These are phyloP conservation scores for Cicer cuneatum DNA, from an alignment of 306 rosid species.

Conservation along the genomic window DNA sequence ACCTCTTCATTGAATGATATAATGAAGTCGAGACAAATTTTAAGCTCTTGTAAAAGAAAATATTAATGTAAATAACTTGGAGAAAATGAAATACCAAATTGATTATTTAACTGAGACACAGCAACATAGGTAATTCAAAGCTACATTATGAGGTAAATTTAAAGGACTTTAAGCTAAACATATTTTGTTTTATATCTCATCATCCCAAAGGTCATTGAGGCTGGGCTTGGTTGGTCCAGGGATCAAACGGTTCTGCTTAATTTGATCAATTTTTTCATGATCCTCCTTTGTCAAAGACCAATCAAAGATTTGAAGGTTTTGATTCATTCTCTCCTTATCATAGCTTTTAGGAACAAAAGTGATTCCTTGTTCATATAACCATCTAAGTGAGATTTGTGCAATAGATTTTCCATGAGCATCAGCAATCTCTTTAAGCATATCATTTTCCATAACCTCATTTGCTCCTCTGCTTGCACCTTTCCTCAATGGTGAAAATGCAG, in stretches of 20 bases:
- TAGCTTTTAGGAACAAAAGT: conserved; percentile 63
- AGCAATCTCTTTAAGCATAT: conserved; percentile 57
- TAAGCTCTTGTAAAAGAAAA: background rate
- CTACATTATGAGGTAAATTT: background rate
- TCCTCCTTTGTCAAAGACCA: conserved; percentile 56
- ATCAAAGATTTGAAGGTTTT: conserved; percentile 59
- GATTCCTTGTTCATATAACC: conserved; percentile 62
- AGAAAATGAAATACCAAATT: background rate
- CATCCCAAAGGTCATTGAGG: conserved; percentile 57
- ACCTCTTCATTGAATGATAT: background rate
- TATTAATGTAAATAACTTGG: background rate
- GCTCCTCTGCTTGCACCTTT: conserved; percentile 58
- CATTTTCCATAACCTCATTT: conserved; percentile 60
- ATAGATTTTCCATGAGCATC: conserved; percentile 51
- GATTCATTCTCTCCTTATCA: conserved; percentile 59
- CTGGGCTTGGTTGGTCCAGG: conserved; percentile 64
- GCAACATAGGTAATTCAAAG: background rate
- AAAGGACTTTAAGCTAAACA: background rate
- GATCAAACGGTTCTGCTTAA: conserved; percentile 51
- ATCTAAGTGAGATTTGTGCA: conserved; percentile 62
- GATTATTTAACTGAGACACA: background rate
- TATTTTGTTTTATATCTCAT: conserved; percentile 12
- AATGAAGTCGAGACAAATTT: background rate
- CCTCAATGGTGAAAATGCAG: conserved; percentile 68
- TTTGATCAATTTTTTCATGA: conserved; percentile 43